Conservation (phyloP, 306 rosid species). For the Medicago ruthenica region DNA sequence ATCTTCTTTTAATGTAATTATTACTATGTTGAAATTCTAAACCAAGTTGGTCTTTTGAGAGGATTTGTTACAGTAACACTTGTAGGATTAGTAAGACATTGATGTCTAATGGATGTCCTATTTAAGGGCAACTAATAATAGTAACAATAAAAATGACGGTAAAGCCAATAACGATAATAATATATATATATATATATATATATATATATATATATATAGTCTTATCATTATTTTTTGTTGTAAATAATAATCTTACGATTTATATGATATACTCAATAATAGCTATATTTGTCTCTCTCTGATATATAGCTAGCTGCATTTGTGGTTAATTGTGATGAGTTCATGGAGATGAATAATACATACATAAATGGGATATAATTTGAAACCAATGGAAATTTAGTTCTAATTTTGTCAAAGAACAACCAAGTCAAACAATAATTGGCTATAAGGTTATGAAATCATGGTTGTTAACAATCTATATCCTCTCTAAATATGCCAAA, state of each 20-base stretch:
- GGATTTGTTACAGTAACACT: too few relatives aligned
- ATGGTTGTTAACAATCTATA: constrained; percentile 2
- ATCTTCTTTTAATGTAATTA: too few relatives aligned
- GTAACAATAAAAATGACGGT: too few relatives aligned
- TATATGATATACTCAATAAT: background rate
- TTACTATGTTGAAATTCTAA: too few relatives aligned
- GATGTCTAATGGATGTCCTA: too few relatives aligned
- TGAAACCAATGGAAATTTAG: constrained; percentile 23
- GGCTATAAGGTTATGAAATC: constrained; percentile 8
- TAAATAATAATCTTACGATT: background rate
- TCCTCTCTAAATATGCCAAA: constrained; percentile 2
- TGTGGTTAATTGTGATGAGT: background rate
- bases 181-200: too few relatives aligned
- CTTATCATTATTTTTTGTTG: background rate
- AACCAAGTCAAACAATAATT: constrained; percentile 47
- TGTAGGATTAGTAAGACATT: too few relatives aligned
- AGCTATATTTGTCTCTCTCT: background rate
- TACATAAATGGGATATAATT: background rate
- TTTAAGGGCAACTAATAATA: too few relatives aligned
- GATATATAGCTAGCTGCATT: background rate
- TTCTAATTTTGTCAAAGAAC: constrained; percentile 14
- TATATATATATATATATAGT: background rate
- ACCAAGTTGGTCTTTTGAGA: too few relatives aligned
- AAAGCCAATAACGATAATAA: background rate
- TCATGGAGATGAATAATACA: background rate